phyloP scores from a whole-genome alignment of 2,329 filamentous ascomycete genomes.

The Apiospora sp. region DNA sequence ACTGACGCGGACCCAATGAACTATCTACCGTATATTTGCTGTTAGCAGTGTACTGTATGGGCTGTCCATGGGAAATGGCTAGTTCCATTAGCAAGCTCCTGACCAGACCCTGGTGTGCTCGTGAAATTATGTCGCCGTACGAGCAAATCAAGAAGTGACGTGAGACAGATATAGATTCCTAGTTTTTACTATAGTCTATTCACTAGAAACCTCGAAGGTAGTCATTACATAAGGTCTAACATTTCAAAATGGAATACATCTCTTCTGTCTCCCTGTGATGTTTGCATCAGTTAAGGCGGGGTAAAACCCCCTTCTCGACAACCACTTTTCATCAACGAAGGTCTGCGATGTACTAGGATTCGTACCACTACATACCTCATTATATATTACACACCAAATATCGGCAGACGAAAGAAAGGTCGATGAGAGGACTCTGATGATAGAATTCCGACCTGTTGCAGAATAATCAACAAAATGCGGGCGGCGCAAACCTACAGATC shows the following conservation, averaged over 20 bases:
- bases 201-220: background rate
- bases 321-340: background rate
- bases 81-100: background rate
- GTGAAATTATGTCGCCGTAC: background rate
- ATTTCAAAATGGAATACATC: too few relatives aligned
- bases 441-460: background rate
- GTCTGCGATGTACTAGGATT: background rate
- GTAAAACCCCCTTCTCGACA: background rate
- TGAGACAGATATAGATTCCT: background rate
- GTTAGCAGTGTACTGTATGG: background rate
- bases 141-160: background rate
- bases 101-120: too few relatives aligned
- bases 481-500: background rate
- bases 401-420: background rate
- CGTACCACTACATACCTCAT: background rate
- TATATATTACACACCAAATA: too few relatives aligned
- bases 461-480: background rate
- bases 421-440: background rate
- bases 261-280: background rate
- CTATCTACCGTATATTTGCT: background rate
- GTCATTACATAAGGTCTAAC: too few relatives aligned
- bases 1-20: background rate
- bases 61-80: background rate
- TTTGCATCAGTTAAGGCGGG: background rate
- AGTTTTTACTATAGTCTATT: background rate